These are phyloP conservation scores for Tuber brumale DNA, from an alignment of 495 filamentous ascomycete species.

Conservation along the genomic window DNA sequence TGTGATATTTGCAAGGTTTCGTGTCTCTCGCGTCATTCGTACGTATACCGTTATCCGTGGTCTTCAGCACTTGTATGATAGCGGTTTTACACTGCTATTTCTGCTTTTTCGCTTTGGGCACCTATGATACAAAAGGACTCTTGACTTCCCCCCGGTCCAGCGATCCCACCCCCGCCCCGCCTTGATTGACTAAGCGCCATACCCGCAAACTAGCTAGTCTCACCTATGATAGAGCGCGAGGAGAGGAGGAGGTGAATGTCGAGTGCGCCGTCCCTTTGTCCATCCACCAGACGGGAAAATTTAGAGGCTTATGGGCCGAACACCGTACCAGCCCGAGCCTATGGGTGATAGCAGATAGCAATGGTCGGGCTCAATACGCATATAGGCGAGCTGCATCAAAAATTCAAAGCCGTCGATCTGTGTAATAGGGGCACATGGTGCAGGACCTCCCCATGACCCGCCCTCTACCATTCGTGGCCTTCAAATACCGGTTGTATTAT, in stretches of 20 bases:
- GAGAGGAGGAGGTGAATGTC: too few relatives aligned
- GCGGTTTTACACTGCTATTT: not conserved
- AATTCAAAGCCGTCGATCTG: not conserved
- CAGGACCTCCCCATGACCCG: not conserved
- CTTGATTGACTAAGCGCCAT: not conserved
- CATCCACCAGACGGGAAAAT: not conserved
- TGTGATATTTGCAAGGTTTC: not conserved
- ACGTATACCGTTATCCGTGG: not conserved
- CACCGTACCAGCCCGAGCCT: not conserved
- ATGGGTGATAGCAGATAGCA: not conserved
- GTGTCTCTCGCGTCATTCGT: not conserved
- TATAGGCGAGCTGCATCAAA: not conserved
- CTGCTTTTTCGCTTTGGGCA: not conserved
- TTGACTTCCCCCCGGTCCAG: not conserved
- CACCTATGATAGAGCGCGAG: not conserved
- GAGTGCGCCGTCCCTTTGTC: not conserved
- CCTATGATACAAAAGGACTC: not conserved
- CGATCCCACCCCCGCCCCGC: not conserved
- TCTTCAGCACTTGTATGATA: not conserved
- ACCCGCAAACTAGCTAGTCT: not conserved
- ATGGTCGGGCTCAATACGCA: not conserved
- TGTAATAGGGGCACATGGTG: not conserved
- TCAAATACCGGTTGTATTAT: not conserved
- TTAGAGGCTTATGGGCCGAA: not conserved
- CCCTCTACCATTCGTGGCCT: not conserved